Conservation (phyloP, 495 filamentous ascomycete species). For the Podospora sp. region DNA sequence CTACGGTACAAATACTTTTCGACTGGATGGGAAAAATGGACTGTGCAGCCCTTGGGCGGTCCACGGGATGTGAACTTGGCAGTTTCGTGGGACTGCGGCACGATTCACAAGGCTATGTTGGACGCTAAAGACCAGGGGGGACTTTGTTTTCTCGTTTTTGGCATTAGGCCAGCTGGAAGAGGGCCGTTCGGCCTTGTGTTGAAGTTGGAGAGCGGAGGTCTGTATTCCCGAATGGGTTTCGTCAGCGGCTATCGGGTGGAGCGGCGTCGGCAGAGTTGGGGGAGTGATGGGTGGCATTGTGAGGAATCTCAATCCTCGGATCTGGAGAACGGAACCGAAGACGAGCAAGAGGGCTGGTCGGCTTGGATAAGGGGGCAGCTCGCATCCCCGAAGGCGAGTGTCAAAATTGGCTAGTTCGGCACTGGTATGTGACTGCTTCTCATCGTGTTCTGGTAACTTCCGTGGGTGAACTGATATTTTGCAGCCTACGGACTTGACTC, state of each 20-base stretch:
- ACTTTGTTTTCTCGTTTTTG: neutral
- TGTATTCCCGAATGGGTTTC: neutral
- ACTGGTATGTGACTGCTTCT: neutral
- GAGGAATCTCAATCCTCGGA: neutral
- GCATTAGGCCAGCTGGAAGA: neutral
- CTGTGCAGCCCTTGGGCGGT: neutral
- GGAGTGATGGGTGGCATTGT: neutral
- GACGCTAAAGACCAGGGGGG: neutral
- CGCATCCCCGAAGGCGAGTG: neutral
- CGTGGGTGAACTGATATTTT: no score
- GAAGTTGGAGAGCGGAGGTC: neutral
- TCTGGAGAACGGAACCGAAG: neutral
- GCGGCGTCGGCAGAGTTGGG: no score
- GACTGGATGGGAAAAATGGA: no score
- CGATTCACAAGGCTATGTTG: neutral
- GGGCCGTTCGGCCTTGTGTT: conserved; percentile 5
- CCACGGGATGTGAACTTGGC: neutral
- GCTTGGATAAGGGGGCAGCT: neutral
- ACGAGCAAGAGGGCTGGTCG: neutral
- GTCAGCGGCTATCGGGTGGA: neutral
- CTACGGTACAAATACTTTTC: no score
- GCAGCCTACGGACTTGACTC: no score
- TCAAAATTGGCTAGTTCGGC: neutral
- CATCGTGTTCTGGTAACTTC: no score
- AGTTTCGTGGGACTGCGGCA: neutral